These are phyloP conservation scores for Euptelea pleiosperma DNA, from an alignment of 164 flowering plant species.

Conservation along the genomic window DNA sequence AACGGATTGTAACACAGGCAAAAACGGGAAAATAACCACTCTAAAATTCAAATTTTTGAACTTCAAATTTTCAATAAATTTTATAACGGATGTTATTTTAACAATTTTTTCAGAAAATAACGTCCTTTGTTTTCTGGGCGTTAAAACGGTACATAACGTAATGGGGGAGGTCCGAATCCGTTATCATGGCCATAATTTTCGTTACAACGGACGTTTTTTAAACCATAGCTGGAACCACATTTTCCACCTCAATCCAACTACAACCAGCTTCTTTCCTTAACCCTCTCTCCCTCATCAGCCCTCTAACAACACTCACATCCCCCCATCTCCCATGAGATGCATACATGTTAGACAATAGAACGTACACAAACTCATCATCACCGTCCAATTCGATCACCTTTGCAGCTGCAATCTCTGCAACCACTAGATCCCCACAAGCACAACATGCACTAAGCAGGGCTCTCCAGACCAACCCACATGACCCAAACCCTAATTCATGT, in stretches of 20 bases:
- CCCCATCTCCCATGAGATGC: slow-evolving; percentile 49
- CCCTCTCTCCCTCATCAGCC: slow-evolving; percentile 45
- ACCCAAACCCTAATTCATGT: slow-evolving; percentile 43
- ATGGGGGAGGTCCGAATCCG: no score
- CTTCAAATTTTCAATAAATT: no score
- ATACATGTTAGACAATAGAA: slow-evolving; percentile 52
- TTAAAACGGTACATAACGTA: no score
- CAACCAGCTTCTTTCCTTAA: slow-evolving; percentile 55
- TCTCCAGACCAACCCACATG: slow-evolving; percentile 52
- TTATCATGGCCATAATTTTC: no score
- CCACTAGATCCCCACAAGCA: slow-evolving; percentile 29
- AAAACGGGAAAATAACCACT: no score
- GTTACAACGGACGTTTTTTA: no score
- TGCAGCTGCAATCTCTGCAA: slow-evolving; percentile 53
- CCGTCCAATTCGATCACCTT: slow-evolving; percentile 48
- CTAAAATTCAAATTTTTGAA: no score
- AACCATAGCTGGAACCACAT: slow-evolving; percentile 7
- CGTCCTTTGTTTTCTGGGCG: no score
- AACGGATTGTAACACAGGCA: no score
- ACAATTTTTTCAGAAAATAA: no score
- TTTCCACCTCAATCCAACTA: slow-evolving; percentile 55
- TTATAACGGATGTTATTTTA: no score
- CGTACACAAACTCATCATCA: slow-evolving; percentile 50
- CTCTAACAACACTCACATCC: slow-evolving; percentile 36
- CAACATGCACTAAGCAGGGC: slow-evolving; percentile 61